Percentiles rank a stretch among this genome's conserved stretches.
Conservation (phyloP, 768 basidiomycete species). For the Cystofilobasidium macerans region DNA sequence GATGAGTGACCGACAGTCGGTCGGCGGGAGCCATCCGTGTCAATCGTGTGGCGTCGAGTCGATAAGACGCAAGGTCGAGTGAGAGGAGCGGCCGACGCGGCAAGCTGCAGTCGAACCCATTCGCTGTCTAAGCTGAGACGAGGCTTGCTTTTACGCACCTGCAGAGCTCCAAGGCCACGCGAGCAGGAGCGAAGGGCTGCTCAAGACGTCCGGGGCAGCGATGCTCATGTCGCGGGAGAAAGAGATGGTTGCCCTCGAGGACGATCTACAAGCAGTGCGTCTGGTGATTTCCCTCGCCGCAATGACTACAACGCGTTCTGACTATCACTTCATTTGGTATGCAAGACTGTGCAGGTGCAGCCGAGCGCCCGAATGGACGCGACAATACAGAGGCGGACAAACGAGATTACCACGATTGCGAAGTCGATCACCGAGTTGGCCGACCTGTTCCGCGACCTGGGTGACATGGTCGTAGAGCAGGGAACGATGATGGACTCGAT, state of each 20-base stretch:
- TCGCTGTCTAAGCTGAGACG: too few relatives aligned
- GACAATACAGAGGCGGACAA: slow-evolving; percentile 35
- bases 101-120: too few relatives aligned
- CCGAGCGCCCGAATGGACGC: background rate
- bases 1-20: too few relatives aligned
- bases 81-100: too few relatives aligned
- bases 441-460: slow-evolving; percentile 92
- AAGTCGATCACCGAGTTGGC: slow-evolving; percentile 81
- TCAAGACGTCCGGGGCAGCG: slow-evolving; percentile 74
- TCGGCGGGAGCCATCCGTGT: too few relatives aligned
- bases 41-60: too few relatives aligned
- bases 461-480: slow-evolving; percentile 88
- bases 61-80: too few relatives aligned
- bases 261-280: slow-evolving; percentile 78
- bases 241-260: slow-evolving; percentile 71
- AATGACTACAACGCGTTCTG: background rate
- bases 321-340: background rate
- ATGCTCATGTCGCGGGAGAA: slow-evolving; percentile 43
- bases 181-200: slow-evolving; percentile 88
- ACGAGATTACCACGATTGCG: slow-evolving; percentile 71
- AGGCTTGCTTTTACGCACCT: slow-evolving; percentile 17
- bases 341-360: background rate
- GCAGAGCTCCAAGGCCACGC: slow-evolving; percentile 92
- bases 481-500: slow-evolving; percentile 92
- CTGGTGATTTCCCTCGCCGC: too few relatives aligned